Percentiles rank a stretch among this genome's conserved stretches.
These are phyloP conservation scores for Naganishia friedmannii DNA, from an alignment of 768 basidiomycete genomes.

Conservation along the genomic window DNA sequence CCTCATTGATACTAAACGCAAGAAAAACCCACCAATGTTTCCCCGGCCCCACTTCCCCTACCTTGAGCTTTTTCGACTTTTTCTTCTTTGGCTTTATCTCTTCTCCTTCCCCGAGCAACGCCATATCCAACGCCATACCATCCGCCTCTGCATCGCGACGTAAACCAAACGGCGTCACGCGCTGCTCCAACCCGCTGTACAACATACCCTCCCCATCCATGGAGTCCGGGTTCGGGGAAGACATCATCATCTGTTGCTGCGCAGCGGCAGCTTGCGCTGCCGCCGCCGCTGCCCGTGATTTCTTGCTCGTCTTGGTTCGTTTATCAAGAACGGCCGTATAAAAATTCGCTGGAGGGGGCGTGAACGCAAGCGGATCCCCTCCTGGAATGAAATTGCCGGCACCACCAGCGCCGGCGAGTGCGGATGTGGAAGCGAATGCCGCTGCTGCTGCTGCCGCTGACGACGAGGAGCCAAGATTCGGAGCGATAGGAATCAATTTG, in stretches of 20 bases:
- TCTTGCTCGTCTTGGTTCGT: not conserved
- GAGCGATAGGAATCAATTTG: conserved; percentile 13
- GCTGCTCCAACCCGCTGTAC: not conserved
- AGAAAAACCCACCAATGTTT: conserved; percentile 14
- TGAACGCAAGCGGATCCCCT: not conserved
- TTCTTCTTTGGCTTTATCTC: conserved; percentile 20
- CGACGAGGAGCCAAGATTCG: not conserved
- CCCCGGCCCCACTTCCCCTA: conserved; percentile 10
- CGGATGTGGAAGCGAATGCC: no score
- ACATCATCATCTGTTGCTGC: not conserved
- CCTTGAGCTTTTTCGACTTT: conserved; percentile 21
- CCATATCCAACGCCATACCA: conserved; percentile 4
- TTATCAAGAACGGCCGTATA: not conserved
- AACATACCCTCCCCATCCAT: not conserved
- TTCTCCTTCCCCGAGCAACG: not conserved
- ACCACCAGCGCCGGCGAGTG: no score
- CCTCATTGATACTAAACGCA: no score
- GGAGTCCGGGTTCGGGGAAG: conserved; percentile 7
- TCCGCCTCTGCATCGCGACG: no score
- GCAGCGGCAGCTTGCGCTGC: not conserved
- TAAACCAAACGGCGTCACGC: no score
- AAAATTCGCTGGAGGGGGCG: not conserved
- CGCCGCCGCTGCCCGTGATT: not conserved
- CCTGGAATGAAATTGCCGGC: not conserved
- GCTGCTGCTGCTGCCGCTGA: not conserved